Base-by-base conservation (phyloP, 129 eudicot genomes). In the Flaveria trinervia region DNA sequence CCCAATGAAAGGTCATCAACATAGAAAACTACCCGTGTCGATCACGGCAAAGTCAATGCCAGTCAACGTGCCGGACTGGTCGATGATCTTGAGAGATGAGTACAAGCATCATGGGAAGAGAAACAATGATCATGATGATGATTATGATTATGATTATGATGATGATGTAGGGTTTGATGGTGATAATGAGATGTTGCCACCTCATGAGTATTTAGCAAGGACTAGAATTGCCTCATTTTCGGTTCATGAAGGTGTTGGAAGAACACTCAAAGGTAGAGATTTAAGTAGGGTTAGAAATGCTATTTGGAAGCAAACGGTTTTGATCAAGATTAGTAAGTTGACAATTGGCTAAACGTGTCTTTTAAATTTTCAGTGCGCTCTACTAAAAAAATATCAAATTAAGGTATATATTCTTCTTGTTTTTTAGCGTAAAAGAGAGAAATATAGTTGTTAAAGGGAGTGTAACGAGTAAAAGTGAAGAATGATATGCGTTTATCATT, bases 291-390 rank as follows among this genome's bases (percentile, higher is more conserved):
- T 92, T 44, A 85, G 97, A 73, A 85, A 92, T 83, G 97, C 92
- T 8, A 86, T 92, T 76, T 92, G 97, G 97, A 86, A 89, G 82
- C 86, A 92, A 72, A 92, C 77, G 97, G 97, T 52, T 92, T 92
- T 80, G 92, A 87, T 70, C 84, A 74, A 80, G 84, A 65, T 51
- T 68, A 66, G 20, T 69, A 62, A 75, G 18, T 20, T 9, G 5
- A 0, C 13, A 2, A 3, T 45, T 45, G 9, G 13, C 0, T 10
- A 45, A 9, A 12, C 14, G 13, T 45, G 10, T 1, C 41, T 36
- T 36, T 36, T 36, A 7, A 36, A 36, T 36, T 36, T 36, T 36
- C 41, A 36, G 7, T 5, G 1, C 5, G 41, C 41, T 33, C 0
- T 33, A 33, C 5, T 33, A 1, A 33, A 33, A 33, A 33, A 4